Evolutionary conservation across 2,329 filamentous ascomycete species (phyloP), one percentile per base, ranked within the genome.

Genomic region (Aspergillus brunneoviolaceus): DNA sequence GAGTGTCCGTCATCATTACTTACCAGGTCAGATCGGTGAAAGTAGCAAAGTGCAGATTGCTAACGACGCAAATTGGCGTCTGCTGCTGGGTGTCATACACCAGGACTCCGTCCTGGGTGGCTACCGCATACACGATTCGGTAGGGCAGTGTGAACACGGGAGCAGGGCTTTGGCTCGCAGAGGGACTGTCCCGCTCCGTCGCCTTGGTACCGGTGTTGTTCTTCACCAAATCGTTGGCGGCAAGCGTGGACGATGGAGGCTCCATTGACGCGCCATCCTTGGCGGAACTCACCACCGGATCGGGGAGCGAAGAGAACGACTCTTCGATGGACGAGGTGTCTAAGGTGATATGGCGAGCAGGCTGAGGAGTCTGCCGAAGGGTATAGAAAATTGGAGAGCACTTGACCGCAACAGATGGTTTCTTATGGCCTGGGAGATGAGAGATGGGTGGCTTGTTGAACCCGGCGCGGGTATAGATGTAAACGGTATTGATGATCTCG

Each of bases 11-110:
- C 10, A 9, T 19, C 42, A 29, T 42, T 21, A 77, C 88, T 76
- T 85, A 96, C 95, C 95, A 99, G 35, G 92, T 89, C 60, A 99
- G 80, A 74, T 99, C 95, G 0, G 95, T 99, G 72, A 99, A 99
- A 0, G 95, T 98, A 4, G 95, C 93, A 75, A 94, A 96, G 76
- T 99, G 95, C 65, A 99, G 79, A 71, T 99, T 99, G 84, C 92
- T 98, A 52, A 99, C 94, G 45, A 98, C 85, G 73, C 92, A 96
- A 39, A 99, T 81, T 2, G 95, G 95, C 7, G 92, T 96, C 70
- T 93, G 90, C 73, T 99, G 95, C 72, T 99, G 95, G 0, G 95
- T 99, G 76, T 99, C 95, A 72, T 99, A 99, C 23, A 99, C 84
- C 49, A 97, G 81, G 4, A 99, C 91, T 0, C 95, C 91, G 77